phyloP scores from a whole-genome alignment of 2,329 filamentous ascomycete genomes.

The Venturiaceae sp. region DNA sequence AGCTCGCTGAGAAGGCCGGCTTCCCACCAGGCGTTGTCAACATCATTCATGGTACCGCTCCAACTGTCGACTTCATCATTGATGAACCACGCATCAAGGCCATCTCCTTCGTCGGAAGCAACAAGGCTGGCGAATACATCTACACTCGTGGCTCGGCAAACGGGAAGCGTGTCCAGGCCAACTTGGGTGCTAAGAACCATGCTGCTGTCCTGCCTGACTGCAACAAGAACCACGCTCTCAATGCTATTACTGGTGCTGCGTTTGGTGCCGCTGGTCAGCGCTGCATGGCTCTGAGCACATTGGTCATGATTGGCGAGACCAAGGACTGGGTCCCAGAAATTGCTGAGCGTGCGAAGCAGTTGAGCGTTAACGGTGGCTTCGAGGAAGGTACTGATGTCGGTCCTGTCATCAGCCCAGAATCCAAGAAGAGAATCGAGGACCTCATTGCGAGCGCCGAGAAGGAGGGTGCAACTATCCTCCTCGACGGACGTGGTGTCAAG shows the following conservation, averaged over 20 bases:
- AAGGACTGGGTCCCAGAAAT: conserved; percentile 74
- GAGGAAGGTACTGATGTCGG: conserved; percentile 72
- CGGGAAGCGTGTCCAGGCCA: conserved; percentile 81
- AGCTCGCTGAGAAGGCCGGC: conserved; percentile 69
- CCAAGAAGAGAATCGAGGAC: conserved; percentile 67
- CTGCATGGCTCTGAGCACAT: conserved; percentile 77
- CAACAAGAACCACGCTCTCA: conserved; percentile 85
- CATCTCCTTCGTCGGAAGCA: conserved; percentile 76
- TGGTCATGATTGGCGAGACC: conserved; percentile 77
- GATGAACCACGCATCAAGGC: conserved; percentile 81
- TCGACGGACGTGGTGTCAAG: conserved; percentile 68
- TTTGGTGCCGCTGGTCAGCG: conserved; percentile 79
- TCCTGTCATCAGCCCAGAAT: conserved; percentile 71
- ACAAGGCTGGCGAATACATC: conserved; percentile 85
- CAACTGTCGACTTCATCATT: conserved; percentile 77
- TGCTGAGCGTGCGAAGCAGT: conserved; percentile 61
- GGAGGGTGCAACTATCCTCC: conserved; percentile 73
- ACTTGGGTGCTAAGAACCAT: conserved; percentile 83
- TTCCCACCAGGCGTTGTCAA: conserved; percentile 78
- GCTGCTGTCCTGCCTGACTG: conserved; percentile 74
- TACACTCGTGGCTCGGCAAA: conserved; percentile 69
- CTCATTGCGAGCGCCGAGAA: conserved; percentile 68
- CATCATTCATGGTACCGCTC: conserved; percentile 70
- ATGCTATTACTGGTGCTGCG: conserved; percentile 73
- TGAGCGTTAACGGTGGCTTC: conserved; percentile 72